A percentile compares a stretch with the other conserved stretches of the same genome.
These are phyloP conservation scores for Pterocarpus macrocarpus DNA, from an alignment of 306 rosid genomes.

Conservation along the genomic window DNA sequence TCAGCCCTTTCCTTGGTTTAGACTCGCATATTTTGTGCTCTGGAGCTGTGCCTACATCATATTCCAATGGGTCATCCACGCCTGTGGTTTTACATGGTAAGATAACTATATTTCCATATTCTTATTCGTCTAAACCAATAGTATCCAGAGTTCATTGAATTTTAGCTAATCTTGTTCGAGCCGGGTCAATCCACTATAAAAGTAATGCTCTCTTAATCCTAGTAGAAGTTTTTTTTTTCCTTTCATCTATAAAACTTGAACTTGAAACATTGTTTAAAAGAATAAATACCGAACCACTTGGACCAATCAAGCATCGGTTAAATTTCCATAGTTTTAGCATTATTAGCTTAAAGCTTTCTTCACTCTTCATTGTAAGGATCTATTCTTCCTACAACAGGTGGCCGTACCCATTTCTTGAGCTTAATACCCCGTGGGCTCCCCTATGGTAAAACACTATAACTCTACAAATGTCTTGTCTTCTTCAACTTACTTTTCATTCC, in stretches of 20 bases:
- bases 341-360: constrained; percentile 14
- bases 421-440: constrained; percentile 76
- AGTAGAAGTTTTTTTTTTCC: too few species aligned
- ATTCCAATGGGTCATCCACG: constrained; percentile 80
- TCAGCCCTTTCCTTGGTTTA: constrained; percentile 88
- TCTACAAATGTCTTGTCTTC: constrained; percentile 15
- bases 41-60: constrained; percentile 73
- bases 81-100: constrained; percentile 49
- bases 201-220: too few species aligned
- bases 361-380: neutral
- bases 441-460: constrained; percentile 64
- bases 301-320: too few species aligned
- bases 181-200: too few species aligned
- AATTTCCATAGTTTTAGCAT: neutral
- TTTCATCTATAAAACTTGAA: too few species aligned
- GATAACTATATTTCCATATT: neutral
- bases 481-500: neutral
- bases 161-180: too few species aligned
- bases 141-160: too few species aligned
- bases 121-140: too few species aligned
- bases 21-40: constrained; percentile 75
- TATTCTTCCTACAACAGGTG: constrained; percentile 51
- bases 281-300: too few species aligned
- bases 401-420: constrained; percentile 92
- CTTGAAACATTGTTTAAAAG: too few species aligned